phyloP scores from a whole-genome alignment of 805 yeast species.

The Nakazawaea peltata region DNA sequence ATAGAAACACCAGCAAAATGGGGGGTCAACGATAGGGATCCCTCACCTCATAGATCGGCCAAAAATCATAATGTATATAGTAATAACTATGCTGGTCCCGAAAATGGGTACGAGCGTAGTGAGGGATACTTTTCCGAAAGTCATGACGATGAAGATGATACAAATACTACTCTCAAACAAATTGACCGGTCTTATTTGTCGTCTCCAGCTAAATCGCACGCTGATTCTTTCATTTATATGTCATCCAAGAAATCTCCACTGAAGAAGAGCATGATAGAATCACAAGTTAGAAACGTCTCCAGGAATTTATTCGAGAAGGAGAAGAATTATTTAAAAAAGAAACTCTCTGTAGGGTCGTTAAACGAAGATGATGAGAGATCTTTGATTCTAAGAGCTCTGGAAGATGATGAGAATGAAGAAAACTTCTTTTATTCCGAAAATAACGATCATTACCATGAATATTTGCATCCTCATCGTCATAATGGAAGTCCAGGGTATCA shows the following conservation, averaged over 20 bases:
- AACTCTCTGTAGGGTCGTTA: conserved; percentile 8
- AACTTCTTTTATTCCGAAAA: neutral
- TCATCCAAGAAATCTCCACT: too few relatives aligned
- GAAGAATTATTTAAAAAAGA: conserved; percentile 6
- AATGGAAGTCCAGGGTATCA: neutral
- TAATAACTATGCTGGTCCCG: neutral
- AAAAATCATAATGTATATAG: too few relatives aligned
- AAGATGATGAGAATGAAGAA: conserved; percentile 3
- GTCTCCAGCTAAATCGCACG: conserved; percentile 1
- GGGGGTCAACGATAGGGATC: too few relatives aligned
- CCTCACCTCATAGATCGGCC: too few relatives aligned
- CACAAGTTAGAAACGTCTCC: conserved; percentile 10
- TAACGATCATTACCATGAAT: too few relatives aligned
- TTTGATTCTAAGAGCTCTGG: neutral
- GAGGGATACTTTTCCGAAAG: neutral
- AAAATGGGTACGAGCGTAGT: neutral
- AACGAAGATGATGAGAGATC: conserved; percentile 4
- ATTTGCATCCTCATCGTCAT: too few relatives aligned
- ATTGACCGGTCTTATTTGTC: neutral
- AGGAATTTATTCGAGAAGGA: conserved; percentile 7
- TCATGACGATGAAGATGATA: conserved; percentile 5
- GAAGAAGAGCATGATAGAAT: conserved; percentile 2
- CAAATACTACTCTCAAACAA: conserved; percentile 7
- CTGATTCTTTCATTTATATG: neutral
- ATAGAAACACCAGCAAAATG: too few relatives aligned